Percentiles rank a stretch among this genome's conserved stretches.
These are phyloP conservation scores for Phyllosticta citriasiana DNA, from an alignment of 2,329 filamentous ascomycete species.

Conservation along the genomic window DNA sequence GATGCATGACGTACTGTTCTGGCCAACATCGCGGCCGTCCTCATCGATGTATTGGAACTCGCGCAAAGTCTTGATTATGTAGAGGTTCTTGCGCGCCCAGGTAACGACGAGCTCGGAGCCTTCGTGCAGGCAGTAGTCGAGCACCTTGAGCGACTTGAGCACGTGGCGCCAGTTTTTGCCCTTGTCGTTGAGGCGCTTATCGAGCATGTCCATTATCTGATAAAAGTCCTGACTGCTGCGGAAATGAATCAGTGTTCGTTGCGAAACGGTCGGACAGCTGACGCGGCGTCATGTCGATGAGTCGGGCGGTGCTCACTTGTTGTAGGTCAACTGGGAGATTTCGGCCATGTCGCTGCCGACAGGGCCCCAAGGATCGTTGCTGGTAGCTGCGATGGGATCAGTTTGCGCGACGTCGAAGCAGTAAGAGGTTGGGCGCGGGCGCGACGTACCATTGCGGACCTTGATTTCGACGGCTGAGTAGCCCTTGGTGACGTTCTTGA, in stretches of 20 bases:
- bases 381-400: conserved; percentile 59
- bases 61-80: conserved; percentile 95
- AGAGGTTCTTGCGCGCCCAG: conserved; percentile 96
- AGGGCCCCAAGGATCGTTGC: conserved; percentile 97
- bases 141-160: conserved; percentile 90
- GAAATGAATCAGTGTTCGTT: conserved; percentile 19
- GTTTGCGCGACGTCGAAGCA: conserved; percentile 15
- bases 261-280: not conserved
- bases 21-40: conserved; percentile 87
- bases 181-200: conserved; percentile 97
- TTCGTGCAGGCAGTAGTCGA: conserved; percentile 96
- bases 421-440: not conserved
- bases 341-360: conserved; percentile 98
- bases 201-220: conserved; percentile 99
- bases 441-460: conserved; percentile 44
- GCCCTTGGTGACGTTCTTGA: conserved; percentile 99
- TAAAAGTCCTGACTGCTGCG: conserved; percentile 89
- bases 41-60: conserved; percentile 97
- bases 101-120: conserved; percentile 94
- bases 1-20: conserved; percentile 62
- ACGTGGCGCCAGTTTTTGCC: conserved; percentile 99
- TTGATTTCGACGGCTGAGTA: conserved; percentile 96
- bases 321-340: conserved; percentile 95
- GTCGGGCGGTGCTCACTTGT: conserved; percentile 57
- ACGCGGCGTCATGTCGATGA: not conserved